phyloP scores from a whole-genome alignment of 805 yeast genomes.

The Lipomyces mesembrius region DNA sequence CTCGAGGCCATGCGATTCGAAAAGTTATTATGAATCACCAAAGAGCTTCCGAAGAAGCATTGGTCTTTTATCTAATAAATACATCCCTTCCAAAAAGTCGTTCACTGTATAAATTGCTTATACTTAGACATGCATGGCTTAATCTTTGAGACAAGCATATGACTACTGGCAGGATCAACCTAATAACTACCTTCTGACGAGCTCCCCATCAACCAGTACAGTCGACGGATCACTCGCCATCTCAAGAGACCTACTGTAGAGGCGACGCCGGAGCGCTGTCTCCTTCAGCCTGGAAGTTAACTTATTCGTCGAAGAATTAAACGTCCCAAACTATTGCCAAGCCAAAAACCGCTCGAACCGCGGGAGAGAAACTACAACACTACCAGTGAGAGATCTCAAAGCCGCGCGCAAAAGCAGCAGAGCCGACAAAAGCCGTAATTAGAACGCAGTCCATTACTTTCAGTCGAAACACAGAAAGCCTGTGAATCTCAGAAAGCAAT shows the following conservation, averaged over 20 bases:
- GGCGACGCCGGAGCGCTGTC: background rate
- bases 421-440: background rate
- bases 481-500: background rate
- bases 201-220: background rate
- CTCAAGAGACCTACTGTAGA: slow-evolving; percentile 28
- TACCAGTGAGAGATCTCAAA: background rate
- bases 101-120: slow-evolving; percentile 55
- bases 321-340: background rate
- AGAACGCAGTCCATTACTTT: background rate
- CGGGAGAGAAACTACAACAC: slow-evolving; percentile 6
- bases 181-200: slow-evolving; percentile 46
- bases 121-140: slow-evolving; percentile 57
- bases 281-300: slow-evolving; percentile 8
- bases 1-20: slow-evolving; percentile 52
- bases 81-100: slow-evolving; percentile 42
- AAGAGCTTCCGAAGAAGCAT: no score
- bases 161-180: slow-evolving; percentile 60
- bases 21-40: slow-evolving; percentile 53
- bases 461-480: background rate
- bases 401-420: background rate
- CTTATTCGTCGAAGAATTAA: slow-evolving; percentile 5
- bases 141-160: slow-evolving; percentile 59
- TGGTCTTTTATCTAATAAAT: no score
- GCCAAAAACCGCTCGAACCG: background rate
- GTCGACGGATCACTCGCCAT: background rate